Base-by-base conservation (phyloP, 768 basidiomycete genomes). In the Amanita pseudoporphyria region DNA sequence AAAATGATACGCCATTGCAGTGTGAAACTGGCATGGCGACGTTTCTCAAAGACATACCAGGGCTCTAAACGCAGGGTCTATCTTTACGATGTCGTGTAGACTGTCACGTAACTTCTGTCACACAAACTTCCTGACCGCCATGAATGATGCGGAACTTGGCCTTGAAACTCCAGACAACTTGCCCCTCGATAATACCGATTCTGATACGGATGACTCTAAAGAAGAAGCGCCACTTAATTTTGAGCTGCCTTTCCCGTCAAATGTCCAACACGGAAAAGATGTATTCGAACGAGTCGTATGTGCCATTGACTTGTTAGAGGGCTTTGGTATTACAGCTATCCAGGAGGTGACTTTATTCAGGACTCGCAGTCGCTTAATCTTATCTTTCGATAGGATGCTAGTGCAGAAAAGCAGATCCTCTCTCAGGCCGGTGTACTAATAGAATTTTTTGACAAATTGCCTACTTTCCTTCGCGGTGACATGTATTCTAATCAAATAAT, bases 11-110 rank as follows among this genome's bases (percentile, higher is more conserved):
- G 18, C 56, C 61, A 44, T 62, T 87, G 53, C 67, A 73, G 55
- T 78, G 77, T 62, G 74, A 72, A 59, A 75, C 75, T 49, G 71
- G 77, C 57, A 67, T 82, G 35, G 71, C 76, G 37, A 63, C 70
- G 3, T 82, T 81, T 62, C 65, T 85, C 47, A 77, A 71, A 58
- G 72, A 71, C 57, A 81, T 82, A 52, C 61, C 69, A 33, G 79
- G 78, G 49, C 59, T 81, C 55, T 80, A 67, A 65, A 3, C 26
- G 26, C 26, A 46, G 38, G 37, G 28, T 22, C 19, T 16, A 9
- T 30, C 16, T 28, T 30, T 22, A 46, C 19, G 16, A 28, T n/a
- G 1, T 33, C 19, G 9, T 24, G 21, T 18, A 45, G 12, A 42
- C n/a, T 26, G 31, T 50, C 32, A 50, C 39, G 21, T 21, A 37